Evolutionary conservation across 257 asterid species (phyloP).

Genomic region (Solanum okadae): DNA sequence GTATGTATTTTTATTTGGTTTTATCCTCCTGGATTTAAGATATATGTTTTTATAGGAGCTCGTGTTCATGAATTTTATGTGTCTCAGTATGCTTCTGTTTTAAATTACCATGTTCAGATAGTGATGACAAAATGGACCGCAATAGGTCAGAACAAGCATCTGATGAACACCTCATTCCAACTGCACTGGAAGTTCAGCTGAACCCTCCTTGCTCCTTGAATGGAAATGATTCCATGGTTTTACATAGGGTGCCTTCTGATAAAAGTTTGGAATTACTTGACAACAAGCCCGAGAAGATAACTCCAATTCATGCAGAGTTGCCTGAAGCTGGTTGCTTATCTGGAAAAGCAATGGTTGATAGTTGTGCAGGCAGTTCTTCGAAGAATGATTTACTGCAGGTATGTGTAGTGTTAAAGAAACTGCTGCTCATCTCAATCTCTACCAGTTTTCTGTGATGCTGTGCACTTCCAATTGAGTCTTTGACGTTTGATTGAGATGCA

Average conservation of each 20-base stretch:
- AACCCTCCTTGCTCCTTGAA: background rate
- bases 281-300: conserved; percentile 10
- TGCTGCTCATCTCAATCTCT: background rate
- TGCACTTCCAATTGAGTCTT: background rate
- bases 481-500: background rate
- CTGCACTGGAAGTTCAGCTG: background rate
- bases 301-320: conserved; percentile 8
- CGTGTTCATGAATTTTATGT: background rate
- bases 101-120: conserved; percentile 14
- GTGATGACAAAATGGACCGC: conserved; percentile 30
- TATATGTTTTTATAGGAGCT: background rate
- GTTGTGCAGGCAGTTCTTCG: conserved; percentile 18
- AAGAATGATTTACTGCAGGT: conserved; percentile 49
- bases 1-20: conserved; percentile 17
- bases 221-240: background rate
- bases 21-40: background rate
- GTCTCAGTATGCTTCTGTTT: conserved; percentile 1
- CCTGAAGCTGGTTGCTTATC: conserved; percentile 11
- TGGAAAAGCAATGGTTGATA: conserved; percentile 8
- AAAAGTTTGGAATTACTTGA: conserved; percentile 9
- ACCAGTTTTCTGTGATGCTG: background rate
- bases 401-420: background rate
- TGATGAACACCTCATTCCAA: conserved; percentile 14
- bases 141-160: conserved; percentile 21
- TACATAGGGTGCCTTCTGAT: conserved; percentile 1